These are phyloP conservation scores for Lyophyllum atratum DNA, from an alignment of 768 basidiomycete species.

Conservation along the genomic window DNA sequence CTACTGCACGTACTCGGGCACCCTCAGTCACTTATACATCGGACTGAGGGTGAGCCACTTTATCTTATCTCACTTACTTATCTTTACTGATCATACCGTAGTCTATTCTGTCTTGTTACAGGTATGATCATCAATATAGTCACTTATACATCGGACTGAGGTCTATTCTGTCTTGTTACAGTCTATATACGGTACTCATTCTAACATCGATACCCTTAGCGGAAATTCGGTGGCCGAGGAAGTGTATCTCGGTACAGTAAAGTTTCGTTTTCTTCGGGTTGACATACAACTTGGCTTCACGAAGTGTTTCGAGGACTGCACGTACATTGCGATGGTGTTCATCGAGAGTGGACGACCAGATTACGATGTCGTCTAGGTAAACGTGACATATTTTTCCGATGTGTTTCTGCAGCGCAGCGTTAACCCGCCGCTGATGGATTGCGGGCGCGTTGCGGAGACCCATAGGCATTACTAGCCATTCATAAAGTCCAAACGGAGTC, in stretches of 20 bases:
- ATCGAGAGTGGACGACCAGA: conserved; percentile 21
- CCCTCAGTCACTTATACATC: neutral
- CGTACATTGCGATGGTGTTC: conserved; percentile 19
- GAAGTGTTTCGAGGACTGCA: no score
- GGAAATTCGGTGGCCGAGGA: no score
- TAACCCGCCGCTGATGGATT: neutral
- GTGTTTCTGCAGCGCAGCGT: conserved; percentile 2
- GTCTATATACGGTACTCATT: neutral
- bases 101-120: neutral
- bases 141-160: neutral
- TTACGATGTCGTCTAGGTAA: conserved; percentile 28
- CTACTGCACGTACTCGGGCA: no score
- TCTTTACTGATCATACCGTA: neutral
- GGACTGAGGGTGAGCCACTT: neutral
- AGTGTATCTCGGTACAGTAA: no score
- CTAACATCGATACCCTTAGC: no score
- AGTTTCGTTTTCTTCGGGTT: no score
- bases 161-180: neutral
- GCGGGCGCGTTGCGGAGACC: neutral
- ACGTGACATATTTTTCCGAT: conserved; percentile 20
- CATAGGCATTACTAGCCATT: conserved; percentile 5
- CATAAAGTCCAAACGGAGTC: neutral
- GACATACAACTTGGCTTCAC: no score
- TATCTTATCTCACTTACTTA: neutral
- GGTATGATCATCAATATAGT: neutral